Evolutionary conservation across 129 eudicot genomes (phyloP).

Genomic region (Artemisia argyi): DNA sequence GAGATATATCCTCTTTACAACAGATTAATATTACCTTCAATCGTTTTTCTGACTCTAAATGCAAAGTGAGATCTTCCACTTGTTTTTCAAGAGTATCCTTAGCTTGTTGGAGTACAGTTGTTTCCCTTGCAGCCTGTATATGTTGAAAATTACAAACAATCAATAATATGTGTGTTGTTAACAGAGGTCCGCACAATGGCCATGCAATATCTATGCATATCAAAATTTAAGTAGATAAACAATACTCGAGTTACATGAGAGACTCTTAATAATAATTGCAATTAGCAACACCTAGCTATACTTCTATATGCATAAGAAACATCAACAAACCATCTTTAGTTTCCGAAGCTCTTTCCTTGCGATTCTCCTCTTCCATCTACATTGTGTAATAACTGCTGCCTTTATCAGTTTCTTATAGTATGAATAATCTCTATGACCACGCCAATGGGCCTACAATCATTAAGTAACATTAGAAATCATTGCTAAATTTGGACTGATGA

Average conservation of each 20-base stretch:
- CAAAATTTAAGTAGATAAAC: neutral
- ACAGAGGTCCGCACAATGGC: neutral
- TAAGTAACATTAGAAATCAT: constrained; percentile 12
- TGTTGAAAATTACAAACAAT: constrained; percentile 7
- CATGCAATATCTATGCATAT: constrained; percentile 8
- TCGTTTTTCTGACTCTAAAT: constrained; percentile 82
- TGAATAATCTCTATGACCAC: constrained; percentile 60
- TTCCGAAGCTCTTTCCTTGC: constrained; percentile 82
- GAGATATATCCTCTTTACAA: neutral
- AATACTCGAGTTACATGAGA: neutral
- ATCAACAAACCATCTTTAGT: constrained; percentile 71
- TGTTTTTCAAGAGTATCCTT: constrained; percentile 90
- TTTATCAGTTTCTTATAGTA: constrained; percentile 67
- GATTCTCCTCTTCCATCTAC: constrained; percentile 88
- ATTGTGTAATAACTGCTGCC: constrained; percentile 72
- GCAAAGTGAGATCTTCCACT: constrained; percentile 83
- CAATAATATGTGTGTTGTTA: neutral
- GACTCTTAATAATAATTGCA: neutral
- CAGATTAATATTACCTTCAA: constrained; percentile 56
- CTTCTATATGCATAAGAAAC: constrained; percentile 23
- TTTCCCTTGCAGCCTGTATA: constrained; percentile 80
- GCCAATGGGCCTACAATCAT: constrained; percentile 78
- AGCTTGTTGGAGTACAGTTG: constrained; percentile 87
- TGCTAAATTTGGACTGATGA: constrained; percentile 12
- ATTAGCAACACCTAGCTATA: constrained; percentile 9